Base-by-base conservation (phyloP, 2,329 filamentous ascomycete genomes). In the Fusarium hostae region DNA sequence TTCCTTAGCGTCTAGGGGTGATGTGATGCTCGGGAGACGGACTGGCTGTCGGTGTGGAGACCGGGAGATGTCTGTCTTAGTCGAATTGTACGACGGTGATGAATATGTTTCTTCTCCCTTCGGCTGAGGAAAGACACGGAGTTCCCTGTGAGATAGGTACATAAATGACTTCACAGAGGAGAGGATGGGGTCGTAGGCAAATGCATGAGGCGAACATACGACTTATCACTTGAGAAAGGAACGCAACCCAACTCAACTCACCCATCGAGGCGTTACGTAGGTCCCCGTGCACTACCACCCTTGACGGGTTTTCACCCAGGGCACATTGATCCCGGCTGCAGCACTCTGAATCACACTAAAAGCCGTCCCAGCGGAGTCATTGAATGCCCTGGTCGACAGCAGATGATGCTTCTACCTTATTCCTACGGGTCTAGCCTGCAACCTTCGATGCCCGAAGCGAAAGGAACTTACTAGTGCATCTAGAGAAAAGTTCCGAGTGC, bases 1-100 rank as follows among this genome's bases (percentile, higher is more conserved):
- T 54, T 47, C 30, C 30, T 62, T 70, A 70, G 68, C 67, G 66
- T 47, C 66, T 70, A 59, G 66, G 56, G 43, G 67, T 70, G 67
- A 70, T 70, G 66, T 56, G 66, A 70, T 69, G 66, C 56, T 69
- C 40, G 60, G 64, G 67, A 65, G 60, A 70, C 66, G 60, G 51
- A 47, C 58, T 60, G 57, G 56, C 66, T 61, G 52, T 66, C 50
- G 56, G 45, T 57, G 68, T 70, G 68, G 68, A 48, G 66, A 54
- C 37, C 40, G 39, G 56, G 64, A 66, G 50, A 47, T 50, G 41
- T 47, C 37, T 72, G 65, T 72, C 66, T 72, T 64, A 15, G 54
- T 54, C 37, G 43, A 57, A 47, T 58, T 51, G 61, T 45, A 37
- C 59, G 60, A 65, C 44, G 13, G 32, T 43, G 39, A 57, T 45